These are phyloP conservation scores for Ziziphus jujuba DNA, from an alignment of 306 rosid species.

Conservation along the genomic window DNA sequence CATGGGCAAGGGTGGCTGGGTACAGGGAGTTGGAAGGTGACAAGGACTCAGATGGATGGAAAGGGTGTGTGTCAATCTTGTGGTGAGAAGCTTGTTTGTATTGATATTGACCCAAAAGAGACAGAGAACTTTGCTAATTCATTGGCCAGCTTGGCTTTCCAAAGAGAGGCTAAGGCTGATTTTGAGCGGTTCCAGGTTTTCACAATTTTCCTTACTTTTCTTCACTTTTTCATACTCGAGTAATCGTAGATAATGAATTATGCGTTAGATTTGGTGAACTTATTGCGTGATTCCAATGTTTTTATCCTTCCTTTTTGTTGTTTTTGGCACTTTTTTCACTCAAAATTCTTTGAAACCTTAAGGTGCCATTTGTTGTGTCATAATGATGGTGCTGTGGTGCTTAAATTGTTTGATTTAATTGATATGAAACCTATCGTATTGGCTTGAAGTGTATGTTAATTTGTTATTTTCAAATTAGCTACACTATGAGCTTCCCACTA, in stretches of 20 bases:
- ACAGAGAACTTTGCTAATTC: conserved; percentile 71
- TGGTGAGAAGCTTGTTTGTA: conserved; percentile 66
- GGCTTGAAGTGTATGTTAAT: background rate
- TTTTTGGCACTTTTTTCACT: background rate
- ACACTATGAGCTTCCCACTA: background rate
- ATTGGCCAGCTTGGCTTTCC: conserved; percentile 61
- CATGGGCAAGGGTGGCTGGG: conserved; percentile 98
- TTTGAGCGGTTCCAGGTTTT: conserved; percentile 70
- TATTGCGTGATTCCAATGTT: background rate
- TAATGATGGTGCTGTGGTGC: background rate
- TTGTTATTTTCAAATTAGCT: background rate
- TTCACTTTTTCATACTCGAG: conserved; percentile 7
- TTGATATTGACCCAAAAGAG: conserved; percentile 87
- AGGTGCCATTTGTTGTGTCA: background rate
- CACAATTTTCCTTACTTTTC: conserved; percentile 22
- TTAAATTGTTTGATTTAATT: conserved; percentile 10
- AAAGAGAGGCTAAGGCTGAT: conserved; percentile 50
- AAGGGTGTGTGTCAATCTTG: conserved; percentile 65
- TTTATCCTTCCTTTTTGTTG: too few relatives aligned
- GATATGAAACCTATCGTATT: background rate
- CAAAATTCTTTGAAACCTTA: background rate
- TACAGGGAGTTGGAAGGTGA: conserved; percentile 76
- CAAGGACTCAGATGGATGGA: conserved; percentile 57
- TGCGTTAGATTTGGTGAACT: background rate
- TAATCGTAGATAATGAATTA: background rate